These are phyloP conservation scores for Komagataella kurtzmanii DNA, from an alignment of 805 yeast genomes.

Conservation along the genomic window DNA sequence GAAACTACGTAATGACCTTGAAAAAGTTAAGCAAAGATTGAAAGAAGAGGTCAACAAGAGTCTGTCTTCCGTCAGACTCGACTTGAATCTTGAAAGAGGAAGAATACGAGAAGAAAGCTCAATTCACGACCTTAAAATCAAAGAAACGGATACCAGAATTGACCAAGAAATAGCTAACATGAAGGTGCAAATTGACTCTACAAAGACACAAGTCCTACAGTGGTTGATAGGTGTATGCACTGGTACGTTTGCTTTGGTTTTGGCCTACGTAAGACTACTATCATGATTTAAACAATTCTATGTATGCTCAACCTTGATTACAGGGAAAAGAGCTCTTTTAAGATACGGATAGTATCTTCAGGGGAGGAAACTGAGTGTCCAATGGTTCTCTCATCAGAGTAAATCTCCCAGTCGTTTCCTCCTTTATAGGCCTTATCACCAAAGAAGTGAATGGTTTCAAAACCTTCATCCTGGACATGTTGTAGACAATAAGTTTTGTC, in stretches of 20 bases:
- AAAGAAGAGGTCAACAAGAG: conserved; percentile 87
- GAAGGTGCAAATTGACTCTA: conserved; percentile 90
- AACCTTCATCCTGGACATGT: conserved; percentile 79
- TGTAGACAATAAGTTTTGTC: conserved; percentile 96
- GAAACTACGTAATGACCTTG: conserved; percentile 68
- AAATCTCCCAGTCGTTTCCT: conserved; percentile 98
- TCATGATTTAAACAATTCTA: conserved; percentile 21
- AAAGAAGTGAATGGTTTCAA: conserved; percentile 86
- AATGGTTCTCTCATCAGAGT: conserved; percentile 79
- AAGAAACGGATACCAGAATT: conserved; percentile 87
- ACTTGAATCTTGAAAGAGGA: conserved; percentile 87
- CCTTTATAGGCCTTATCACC: conserved; percentile 97
- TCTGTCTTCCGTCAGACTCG: conserved; percentile 82
- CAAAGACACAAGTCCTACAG: conserved; percentile 93
- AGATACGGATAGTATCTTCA: conserved; percentile 73
- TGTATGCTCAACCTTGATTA: conserved; percentile 10
- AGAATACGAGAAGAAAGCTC: conserved; percentile 90
- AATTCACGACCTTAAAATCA: conserved; percentile 83
- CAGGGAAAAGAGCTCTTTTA: conserved; percentile 67
- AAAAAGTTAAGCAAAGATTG: conserved; percentile 70
- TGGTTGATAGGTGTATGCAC: conserved; percentile 98
- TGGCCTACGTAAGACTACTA: conserved; percentile 81
- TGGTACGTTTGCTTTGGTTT: conserved; percentile 89
- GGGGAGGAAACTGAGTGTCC: conserved; percentile 93
- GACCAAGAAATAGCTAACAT: conserved; percentile 93